Percentiles rank a stretch among this genome's conserved stretches.
phyloP scores from a whole-genome alignment of 75 land plant genomes.

The Sequoiadendron giganteum region DNA sequence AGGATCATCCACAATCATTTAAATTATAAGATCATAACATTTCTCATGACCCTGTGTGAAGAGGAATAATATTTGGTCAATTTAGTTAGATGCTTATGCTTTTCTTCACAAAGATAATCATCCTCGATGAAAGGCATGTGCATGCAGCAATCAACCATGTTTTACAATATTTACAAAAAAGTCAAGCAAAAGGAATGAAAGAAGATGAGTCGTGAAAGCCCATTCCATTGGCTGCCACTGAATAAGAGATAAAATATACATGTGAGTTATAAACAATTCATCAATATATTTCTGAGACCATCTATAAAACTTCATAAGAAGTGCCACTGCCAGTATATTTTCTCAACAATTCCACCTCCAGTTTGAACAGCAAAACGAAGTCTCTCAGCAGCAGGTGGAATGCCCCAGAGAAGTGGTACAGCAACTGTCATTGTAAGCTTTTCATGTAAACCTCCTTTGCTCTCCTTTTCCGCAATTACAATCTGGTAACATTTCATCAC shows the following conservation, averaged over 20 bases:
- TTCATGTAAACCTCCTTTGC: constrained; percentile 81
- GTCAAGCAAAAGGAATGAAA: background rate
- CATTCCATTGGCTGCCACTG: background rate
- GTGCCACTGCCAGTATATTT: constrained; percentile 88
- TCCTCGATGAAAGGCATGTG: background rate
- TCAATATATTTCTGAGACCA: background rate
- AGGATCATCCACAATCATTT: background rate
- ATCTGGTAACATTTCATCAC: constrained; percentile 42
- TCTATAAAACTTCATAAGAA: constrained; percentile 39
- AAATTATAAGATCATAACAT: background rate
- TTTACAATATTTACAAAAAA: background rate
- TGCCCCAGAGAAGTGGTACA: constrained; percentile 94
- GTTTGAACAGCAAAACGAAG: constrained; percentile 80
- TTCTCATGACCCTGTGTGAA: background rate
- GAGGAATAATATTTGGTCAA: background rate
- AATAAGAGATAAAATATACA: background rate
- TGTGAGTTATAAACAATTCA: background rate
- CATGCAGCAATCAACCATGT: background rate
- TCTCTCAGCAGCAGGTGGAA: constrained; percentile 91
- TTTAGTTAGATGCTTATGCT: background rate
- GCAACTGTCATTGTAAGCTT: constrained; percentile 92
- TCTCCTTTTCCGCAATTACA: constrained; percentile 84
- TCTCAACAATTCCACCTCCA: constrained; percentile 97
- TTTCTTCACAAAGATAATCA: background rate
- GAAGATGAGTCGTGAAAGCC: background rate